Evolutionary conservation across 352 stramenopile species (phyloP), one percentile per base, ranked within the genome.

Genomic region (Pythium myriotylum): DNA sequence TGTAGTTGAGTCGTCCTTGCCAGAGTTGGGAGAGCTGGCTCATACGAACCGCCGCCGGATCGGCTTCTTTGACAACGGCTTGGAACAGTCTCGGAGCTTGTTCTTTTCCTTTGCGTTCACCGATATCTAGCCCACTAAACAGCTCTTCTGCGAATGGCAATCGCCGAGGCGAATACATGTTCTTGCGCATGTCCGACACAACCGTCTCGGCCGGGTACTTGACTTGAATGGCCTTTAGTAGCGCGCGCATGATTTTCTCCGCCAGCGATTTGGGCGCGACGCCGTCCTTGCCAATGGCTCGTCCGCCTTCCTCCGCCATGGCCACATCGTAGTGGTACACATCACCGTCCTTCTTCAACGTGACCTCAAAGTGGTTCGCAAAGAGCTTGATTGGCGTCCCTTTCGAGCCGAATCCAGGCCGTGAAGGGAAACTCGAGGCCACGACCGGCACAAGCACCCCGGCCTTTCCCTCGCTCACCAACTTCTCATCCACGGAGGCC

Each of bases 291-390:
- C 58, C 58, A 46, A 65, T 37, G 48, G 33, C 46, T 12, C 33
- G 50, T 8, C 78, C 79, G 0, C 73, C 73, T 6, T 86, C 79
- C 17, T 82, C 77, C 22, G 67, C 58, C 58, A 92, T 83, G 45
- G 75, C 51, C 2, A 87, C 81, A 54, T 92, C 84, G 60, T 92
- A 92, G 73, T 92, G 84, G 51, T 75, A 92, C 4, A 88, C 57
- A 43, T 91, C 81, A 3, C 72, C 79, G 0, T 69, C 49, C 14
- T 70, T 62, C 10, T 72, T 80, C 39, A 86, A 70, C 27, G 70
- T 75, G 13, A 92, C 81, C 17, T 67, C 68, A 48, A 90, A 92
- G 40, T 91, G 81, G 45, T 92, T 92, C 8, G 79, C 84, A 39
- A 75, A 59, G 0, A 91, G 17, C 49, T 65, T 84, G 13, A 90